Base-by-base conservation (phyloP, 305 asterid genomes). In the Rubia peregrina region DNA sequence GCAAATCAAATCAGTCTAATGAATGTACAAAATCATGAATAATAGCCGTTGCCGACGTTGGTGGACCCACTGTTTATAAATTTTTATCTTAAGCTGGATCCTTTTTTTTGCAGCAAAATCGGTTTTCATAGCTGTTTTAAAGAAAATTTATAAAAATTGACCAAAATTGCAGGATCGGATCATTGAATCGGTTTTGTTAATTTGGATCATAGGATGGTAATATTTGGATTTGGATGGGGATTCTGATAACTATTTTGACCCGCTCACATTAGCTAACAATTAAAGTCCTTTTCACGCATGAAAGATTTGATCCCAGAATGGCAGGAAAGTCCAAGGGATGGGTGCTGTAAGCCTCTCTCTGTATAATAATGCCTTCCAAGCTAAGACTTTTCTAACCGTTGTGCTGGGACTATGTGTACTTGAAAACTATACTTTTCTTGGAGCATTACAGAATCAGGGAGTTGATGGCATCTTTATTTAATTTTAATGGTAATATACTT, bases 381-480 rank as follows among this genome's bases (percentile, higher is more conserved):
- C 91, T 65, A 89, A 85, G 95, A 70, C 84, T 80, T 67, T 71
- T 60, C 64, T 75, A 79, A 78, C 89, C 83, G 87, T 86, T 64
- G 22, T 38, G 68, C 9, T 89, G 85, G 83, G 67, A 67, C 4
- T 43, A 67, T 60, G 73, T 71, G 69, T 82, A 73, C 65, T 77
- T 74, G 48, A 70, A 78, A 77, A 16, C 66, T 74, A 2, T 80
- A 26, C 62, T 60, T 80, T 43, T 71, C 19, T 70, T 67, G 77
- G 55, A 55, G 74, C 79, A 74, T 70, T 53, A 16, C 66, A 44
- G 36, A 53, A 30, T 71, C 66, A 48, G 77, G 63, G 56, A 63
- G 53, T 62, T 69, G 79, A 24, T 36, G 69, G 55, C 71, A 62
- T 71, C 33, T 75, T 51, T 46, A n/a, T 75, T 77, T 63, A 48